Percentiles rank a stretch among this genome's conserved stretches.
These are phyloP conservation scores for Cucumis melo DNA, from an alignment of 306 rosid genomes.

Conservation along the genomic window DNA sequence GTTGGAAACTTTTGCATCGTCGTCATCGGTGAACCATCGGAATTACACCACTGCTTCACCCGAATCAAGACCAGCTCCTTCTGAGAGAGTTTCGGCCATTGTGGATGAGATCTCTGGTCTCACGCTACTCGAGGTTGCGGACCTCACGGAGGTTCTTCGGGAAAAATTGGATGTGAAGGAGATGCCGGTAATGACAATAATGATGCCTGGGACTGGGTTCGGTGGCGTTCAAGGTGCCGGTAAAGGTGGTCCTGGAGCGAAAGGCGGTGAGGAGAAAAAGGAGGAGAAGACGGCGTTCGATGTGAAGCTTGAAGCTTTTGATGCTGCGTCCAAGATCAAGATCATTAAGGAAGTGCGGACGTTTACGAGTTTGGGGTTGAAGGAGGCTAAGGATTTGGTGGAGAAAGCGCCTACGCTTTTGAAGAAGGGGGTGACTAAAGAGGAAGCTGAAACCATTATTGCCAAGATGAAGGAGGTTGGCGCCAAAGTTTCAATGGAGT, in stretches of 20 bases:
- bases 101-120: conserved; percentile 60
- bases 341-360: conserved; percentile 86
- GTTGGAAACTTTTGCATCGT: background rate
- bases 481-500: conserved; percentile 78
- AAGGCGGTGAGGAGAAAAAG: conserved; percentile 37
- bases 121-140: conserved; percentile 54
- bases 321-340: conserved; percentile 68
- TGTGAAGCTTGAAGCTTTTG: conserved; percentile 75
- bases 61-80: conserved; percentile 24
- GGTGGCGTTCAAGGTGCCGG: conserved; percentile 27
- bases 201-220: conserved; percentile 74
- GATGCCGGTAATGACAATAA: conserved; percentile 65
- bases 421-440: conserved; percentile 86
- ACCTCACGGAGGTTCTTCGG: conserved; percentile 65
- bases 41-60: conserved; percentile 22
- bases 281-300: conserved; percentile 82
- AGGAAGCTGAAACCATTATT: conserved; percentile 67
- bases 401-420: conserved; percentile 74
- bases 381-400: conserved; percentile 95
- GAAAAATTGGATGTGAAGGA: conserved; percentile 55
- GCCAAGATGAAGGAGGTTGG: conserved; percentile 87
- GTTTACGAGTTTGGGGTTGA: conserved; percentile 84
- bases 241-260: conserved; percentile 27
- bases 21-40: conserved; percentile 5
- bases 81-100: conserved; percentile 35